Percentiles rank a stretch among this genome's conserved stretches.
phyloP scores from a whole-genome alignment of 768 basidiomycete species.

The Mycena epipterygia region DNA sequence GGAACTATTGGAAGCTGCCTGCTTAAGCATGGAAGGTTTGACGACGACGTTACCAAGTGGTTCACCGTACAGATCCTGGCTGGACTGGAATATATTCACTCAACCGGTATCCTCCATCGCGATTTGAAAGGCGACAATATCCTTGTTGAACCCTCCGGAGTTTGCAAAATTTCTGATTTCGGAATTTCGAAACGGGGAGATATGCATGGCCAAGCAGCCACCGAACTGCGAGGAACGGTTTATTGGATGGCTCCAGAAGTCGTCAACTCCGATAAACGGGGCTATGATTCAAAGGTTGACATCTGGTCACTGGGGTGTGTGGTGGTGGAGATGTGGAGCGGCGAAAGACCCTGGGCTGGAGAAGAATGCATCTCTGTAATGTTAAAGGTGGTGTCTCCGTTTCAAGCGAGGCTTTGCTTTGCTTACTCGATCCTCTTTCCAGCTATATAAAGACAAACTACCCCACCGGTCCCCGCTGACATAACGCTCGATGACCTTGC shows the following conservation, averaged over 20 bases:
- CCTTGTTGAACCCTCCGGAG: constrained; percentile 84
- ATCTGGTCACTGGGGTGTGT: constrained; percentile 94
- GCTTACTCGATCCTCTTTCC: background rate
- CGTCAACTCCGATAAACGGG: constrained; percentile 73
- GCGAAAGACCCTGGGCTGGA: constrained; percentile 88
- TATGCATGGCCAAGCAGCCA: constrained; percentile 75
- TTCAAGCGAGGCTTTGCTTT: background rate
- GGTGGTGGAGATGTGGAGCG: constrained; percentile 96
- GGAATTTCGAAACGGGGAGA: constrained; percentile 95
- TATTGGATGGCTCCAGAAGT: constrained; percentile 99
- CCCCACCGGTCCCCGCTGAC: constrained; percentile 85
- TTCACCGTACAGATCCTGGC: constrained; percentile 90
- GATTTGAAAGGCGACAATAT: constrained; percentile 97
- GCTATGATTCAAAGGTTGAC: constrained; percentile 95
- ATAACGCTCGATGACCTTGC: constrained; percentile 73
- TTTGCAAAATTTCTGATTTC: constrained; percentile 97
- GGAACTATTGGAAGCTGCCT: constrained; percentile 90
- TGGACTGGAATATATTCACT: constrained; percentile 91
- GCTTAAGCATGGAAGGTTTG: constrained; percentile 84
- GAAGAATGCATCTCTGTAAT: constrained; percentile 81
- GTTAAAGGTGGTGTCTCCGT: constrained; percentile 70
- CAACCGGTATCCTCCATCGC: constrained; percentile 86
- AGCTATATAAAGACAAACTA: constrained; percentile 77
- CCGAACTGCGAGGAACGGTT: constrained; percentile 90
- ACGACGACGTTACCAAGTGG: constrained; percentile 86